Evolutionary conservation across 345 rosid species (phyloP), one percentile per base, ranked within the genome.

Genomic region (Corchorus olitorius): DNA sequence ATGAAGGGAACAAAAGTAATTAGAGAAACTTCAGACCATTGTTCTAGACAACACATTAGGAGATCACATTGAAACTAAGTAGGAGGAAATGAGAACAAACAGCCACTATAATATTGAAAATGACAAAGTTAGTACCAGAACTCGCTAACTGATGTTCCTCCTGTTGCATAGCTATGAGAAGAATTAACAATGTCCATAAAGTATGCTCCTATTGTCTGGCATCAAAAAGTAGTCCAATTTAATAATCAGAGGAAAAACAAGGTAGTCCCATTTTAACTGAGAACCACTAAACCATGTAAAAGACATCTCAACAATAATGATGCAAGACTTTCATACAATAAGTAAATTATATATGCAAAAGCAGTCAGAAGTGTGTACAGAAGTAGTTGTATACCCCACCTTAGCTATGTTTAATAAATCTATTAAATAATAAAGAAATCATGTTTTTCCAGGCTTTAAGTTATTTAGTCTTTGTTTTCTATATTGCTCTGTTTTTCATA

Each of bases 101-200:
- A 43, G 48, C 11, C 35, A 35, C 8, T 54, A 2, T 5, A 3
- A 60, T 65, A 8, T 37, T 15, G 9, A 73, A 78, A 75, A 35
- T 27, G 75, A 4, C 19, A 15, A 54, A n/a, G 69, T 72, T 75
- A 80, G 72, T 89, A 95, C 99, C 99, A 96, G 86, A 91, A 91
- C 80, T 96, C 97, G 10, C 72, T 0, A 55, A 80, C 87, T 10
- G 99, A 96, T 58, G 99, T 91, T 79, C 97, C 98, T 80, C 98
- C 98, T 33, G 98, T 92, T 65, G 98, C 93, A 84, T 89, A 96
- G 86, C 92, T 86, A 83, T 96, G 93, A 62, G 99, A 92, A 55
- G 92, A 85, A 81, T 93, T 96, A 15, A 96, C 91, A 5, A 87
- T 84, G 50, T 92, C 93, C 98, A 96, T 89, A 84, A 96, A 96